Evolutionary conservation across 2,329 filamentous ascomycete genomes (phyloP), one percentile per base, ranked within the genome.

Genomic region (Stromatinia cepivora): DNA sequence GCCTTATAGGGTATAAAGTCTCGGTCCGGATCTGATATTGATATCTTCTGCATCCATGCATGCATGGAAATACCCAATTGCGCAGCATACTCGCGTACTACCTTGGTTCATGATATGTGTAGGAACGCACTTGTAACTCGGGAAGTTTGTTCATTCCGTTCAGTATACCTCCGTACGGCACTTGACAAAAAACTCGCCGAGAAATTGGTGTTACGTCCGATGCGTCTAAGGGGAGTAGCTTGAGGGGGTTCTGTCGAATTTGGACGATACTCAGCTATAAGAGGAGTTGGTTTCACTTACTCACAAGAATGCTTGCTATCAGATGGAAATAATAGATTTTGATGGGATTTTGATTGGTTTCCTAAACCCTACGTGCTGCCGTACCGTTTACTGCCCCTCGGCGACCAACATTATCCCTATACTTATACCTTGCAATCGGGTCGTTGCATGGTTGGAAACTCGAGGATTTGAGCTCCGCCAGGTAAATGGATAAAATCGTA

Each of bases 21-120:
- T 67, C 65, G 34, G 57, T 62, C 42, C 45, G 39, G 46, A 67
- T 67, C 66, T 67, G 66, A 67, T 67, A 61, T 62, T 67, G 31
- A 62, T 62, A 53, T 52, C 34, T 31, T 31, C 34, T 62, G n/a
- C 31, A 67, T 62, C 3, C 63, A 66, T 66, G 31, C 59, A 65
- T 66, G 50, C 52, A 66, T 66, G 36, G n/a, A 66, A 45, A 52
- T 31, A 28, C 50, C 22, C 25, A 42, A 28, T 63, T 63, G 61
- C n/a, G 31, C 61, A 63, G 31, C 46, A 63, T 63, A 63, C 61
- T 64, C 61, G 61, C 34, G 61, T 64, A 13, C 46, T 1, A 52
- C 61, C 15, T 64, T 50, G n/a, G 17, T 31, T 11, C 22, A 58
- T 48, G 58, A 63, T 25, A 52, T 52, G 25, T 64, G 61, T 64